Evolutionary conservation across 352 stramenopile species (phyloP).

Genomic region (Globisporangium apiculatum): DNA sequence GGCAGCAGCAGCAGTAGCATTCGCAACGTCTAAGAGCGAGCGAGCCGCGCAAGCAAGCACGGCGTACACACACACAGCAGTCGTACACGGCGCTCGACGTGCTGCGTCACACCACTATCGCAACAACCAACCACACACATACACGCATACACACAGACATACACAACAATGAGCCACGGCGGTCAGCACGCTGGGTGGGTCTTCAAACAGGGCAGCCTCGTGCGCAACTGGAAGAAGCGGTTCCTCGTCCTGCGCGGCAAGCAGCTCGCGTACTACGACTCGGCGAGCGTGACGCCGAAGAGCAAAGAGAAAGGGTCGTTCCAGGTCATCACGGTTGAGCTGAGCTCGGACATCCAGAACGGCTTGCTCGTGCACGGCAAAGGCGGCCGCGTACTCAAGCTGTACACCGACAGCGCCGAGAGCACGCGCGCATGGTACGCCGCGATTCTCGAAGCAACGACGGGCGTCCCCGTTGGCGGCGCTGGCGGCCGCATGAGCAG

Average conservation of each 20-base stretch:
- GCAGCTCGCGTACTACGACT: constrained; percentile 83
- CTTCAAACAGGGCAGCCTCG: constrained; percentile 76
- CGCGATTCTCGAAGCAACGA: constrained; percentile 66
- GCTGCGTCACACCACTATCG: too few species aligned
- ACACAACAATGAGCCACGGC: constrained; percentile 35
- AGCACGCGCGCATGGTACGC: constrained; percentile 66
- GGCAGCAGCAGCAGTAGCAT: neutral
- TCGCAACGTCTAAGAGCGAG: too few species aligned
- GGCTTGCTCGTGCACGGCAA: constrained; percentile 72
- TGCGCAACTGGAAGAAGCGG: constrained; percentile 84
- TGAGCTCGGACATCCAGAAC: constrained; percentile 78
- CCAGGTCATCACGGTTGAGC: constrained; percentile 80
- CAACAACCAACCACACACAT: neutral
- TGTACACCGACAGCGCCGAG: constrained; percentile 78
- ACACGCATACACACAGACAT: neutral
- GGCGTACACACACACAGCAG: neutral
- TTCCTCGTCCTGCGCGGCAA: constrained; percentile 79
- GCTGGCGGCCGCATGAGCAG: constrained; percentile 11
- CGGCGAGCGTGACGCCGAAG: constrained; percentile 39
- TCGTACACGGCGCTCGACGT: neutral
- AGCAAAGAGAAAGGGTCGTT: constrained; percentile 76
- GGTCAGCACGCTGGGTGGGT: constrained; percentile 71
- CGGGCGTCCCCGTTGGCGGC: constrained; percentile 1
- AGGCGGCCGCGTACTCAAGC: constrained; percentile 76
- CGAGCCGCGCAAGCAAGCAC: neutral